Percentiles rank a stretch among this genome's conserved stretches.
phyloP scores from a whole-genome alignment of 2,329 filamentous ascomycete genomes.

The Mariannaea elegans region DNA sequence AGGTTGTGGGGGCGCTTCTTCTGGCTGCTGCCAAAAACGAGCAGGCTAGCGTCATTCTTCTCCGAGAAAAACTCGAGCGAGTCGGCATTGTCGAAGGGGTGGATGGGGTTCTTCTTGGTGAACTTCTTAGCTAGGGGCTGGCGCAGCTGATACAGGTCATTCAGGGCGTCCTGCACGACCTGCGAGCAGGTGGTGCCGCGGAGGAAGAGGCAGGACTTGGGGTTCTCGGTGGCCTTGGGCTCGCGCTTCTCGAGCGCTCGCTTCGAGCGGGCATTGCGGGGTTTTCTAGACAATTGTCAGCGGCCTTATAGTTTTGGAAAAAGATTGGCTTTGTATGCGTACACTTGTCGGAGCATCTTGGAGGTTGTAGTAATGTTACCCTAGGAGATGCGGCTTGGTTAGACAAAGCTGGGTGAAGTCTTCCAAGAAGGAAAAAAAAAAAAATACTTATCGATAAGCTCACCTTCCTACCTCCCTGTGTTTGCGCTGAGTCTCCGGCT shows the following conservation, averaged over 20 bases:
- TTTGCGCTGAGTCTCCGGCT: slow-evolving; percentile 12
- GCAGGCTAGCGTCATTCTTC: slow-evolving; percentile 91
- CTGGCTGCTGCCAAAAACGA: slow-evolving; percentile 84
- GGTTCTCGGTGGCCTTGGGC: slow-evolving; percentile 87
- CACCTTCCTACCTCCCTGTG: not conserved
- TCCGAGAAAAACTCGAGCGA: slow-evolving; percentile 94
- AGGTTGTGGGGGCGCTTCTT: slow-evolving; percentile 97
- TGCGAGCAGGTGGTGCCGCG: slow-evolving; percentile 87
- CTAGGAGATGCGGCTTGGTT: slow-evolving; percentile 23
- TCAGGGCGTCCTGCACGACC: slow-evolving; percentile 82
- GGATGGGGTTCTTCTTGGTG: slow-evolving; percentile 95
- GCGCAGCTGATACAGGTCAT: slow-evolving; percentile 85
- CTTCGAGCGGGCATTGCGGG: slow-evolving; percentile 85
- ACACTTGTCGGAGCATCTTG: slow-evolving; percentile 62
- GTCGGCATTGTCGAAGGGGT: slow-evolving; percentile 89
- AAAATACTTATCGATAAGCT: slow-evolving; percentile 48
- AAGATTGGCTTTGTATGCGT: slow-evolving; percentile 27
- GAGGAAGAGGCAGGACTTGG: slow-evolving; percentile 89
- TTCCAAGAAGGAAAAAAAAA: slow-evolving; percentile 37
- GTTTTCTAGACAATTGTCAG: slow-evolving; percentile 55
- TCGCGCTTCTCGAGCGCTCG: slow-evolving; percentile 92
- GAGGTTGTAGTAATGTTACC: slow-evolving; percentile 13
- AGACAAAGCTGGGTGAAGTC: slow-evolving; percentile 21
- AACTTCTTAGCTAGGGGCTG: slow-evolving; percentile 88
- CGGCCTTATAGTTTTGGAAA: not conserved